Conservation (phyloP, 768 basidiomycete species). For the Boletus barrowsii region DNA sequence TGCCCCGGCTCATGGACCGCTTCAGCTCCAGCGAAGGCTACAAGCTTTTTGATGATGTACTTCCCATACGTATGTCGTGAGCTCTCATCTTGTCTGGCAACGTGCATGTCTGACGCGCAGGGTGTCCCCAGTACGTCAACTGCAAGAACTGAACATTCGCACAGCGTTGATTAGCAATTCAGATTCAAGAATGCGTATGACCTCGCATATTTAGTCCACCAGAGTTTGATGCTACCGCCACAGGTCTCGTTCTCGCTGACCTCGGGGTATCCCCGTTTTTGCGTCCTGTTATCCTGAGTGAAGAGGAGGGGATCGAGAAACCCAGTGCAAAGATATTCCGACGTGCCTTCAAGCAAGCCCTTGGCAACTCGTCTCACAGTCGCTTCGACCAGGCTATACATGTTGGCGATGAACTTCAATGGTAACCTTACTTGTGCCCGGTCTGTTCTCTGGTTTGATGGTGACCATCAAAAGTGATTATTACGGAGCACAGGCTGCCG, state of each 20-base stretch:
- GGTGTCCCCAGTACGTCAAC: constrained; percentile 37
- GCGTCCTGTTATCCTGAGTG: constrained; percentile 62
- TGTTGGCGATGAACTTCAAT: constrained; percentile 70
- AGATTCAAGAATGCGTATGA: constrained; percentile 68
- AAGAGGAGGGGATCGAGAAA: constrained; percentile 68
- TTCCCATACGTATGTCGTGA: constrained; percentile 40
- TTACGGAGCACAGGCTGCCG: constrained; percentile 52
- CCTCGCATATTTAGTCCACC: not conserved
- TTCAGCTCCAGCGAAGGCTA: constrained; percentile 77
- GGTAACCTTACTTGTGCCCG: constrained; percentile 39
- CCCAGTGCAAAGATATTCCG: constrained; percentile 59
- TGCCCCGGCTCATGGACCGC: constrained; percentile 55
- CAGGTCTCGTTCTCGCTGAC: constrained; percentile 55
- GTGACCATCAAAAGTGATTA: constrained; percentile 52
- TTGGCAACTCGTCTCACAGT: not conserved
- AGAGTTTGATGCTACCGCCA: not conserved
- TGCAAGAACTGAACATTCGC: constrained; percentile 44
- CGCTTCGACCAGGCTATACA: constrained; percentile 50
- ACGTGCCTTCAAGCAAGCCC: constrained; percentile 32
- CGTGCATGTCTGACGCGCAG: constrained; percentile 3
- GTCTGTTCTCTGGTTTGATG: not conserved
- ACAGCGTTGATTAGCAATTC: constrained; percentile 71
- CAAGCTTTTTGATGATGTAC: constrained; percentile 51
- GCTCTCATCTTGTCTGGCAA: not conserved
- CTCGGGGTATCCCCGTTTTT: constrained; percentile 51